These are phyloP conservation scores for Blakeslea trispora DNA, from an alignment of 371 early-diverging fungal species.

Conservation along the genomic window DNA sequence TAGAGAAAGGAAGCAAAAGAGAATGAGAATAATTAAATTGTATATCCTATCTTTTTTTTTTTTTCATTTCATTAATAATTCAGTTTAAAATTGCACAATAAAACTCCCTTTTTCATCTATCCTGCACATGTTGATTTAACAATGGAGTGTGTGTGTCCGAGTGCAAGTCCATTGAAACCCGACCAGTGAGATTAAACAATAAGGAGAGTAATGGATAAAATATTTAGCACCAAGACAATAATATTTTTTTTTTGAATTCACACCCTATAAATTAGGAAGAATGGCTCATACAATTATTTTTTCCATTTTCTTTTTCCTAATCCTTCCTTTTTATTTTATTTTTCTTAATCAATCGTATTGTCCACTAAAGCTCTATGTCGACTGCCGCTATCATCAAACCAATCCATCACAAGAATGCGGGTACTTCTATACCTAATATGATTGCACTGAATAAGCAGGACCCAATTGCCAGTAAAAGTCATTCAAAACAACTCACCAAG, in stretches of 20 bases:
- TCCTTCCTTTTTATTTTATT: neutral
- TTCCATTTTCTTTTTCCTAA: neutral
- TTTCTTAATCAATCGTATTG: no score
- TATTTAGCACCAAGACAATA: neutral
- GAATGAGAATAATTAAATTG: neutral
- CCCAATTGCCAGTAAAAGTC: neutral
- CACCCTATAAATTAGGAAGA: neutral
- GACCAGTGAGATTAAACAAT: neutral
- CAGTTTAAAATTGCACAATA: neutral
- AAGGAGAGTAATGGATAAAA: neutral
- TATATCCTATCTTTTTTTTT: neutral
- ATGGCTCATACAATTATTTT: no score
- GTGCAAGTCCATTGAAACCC: neutral
- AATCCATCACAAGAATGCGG: neutral
- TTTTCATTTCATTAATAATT: neutral
- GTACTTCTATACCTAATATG: neutral
- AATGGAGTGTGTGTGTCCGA: neutral
- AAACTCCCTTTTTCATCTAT: neutral
- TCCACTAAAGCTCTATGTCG: neutral
- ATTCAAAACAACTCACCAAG: neutral
- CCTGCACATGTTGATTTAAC: neutral
- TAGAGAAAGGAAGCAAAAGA: neutral
- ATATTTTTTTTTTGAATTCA: neutral
- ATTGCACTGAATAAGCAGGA: no score
- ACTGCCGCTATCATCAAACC: neutral